phyloP scores from a whole-genome alignment of 768 basidiomycete species.

The Trametes elegans region DNA sequence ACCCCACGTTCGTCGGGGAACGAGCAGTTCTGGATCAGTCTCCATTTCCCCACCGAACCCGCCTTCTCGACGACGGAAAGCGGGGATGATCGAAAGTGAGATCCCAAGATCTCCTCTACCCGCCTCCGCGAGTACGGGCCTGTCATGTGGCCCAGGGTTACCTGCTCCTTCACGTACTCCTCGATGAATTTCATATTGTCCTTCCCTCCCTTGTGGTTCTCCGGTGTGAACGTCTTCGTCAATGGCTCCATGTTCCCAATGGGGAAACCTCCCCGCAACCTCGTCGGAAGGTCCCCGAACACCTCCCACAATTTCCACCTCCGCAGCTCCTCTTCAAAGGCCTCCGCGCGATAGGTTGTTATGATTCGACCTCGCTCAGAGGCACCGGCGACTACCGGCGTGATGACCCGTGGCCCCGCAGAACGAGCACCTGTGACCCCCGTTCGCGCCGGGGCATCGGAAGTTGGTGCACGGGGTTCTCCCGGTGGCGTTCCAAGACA shows the following conservation, averaged over 20 bases:
- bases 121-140: neutral
- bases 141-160: neutral
- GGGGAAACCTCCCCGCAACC: slow-evolving; percentile 3
- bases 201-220: neutral
- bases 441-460: too few relatives aligned
- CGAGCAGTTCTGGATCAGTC: slow-evolving; percentile 8
- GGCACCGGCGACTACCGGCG: too few relatives aligned
- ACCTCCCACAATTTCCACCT: neutral
- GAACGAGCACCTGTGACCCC: too few relatives aligned
- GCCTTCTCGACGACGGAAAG: slow-evolving; percentile 4
- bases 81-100: slow-evolving; percentile 4
- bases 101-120: neutral
- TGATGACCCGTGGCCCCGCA: too few relatives aligned
- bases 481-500: too few relatives aligned
- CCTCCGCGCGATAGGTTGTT: too few relatives aligned
- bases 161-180: neutral
- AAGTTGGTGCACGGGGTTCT: too few relatives aligned
- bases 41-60: neutral
- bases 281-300: neutral
- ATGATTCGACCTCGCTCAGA: too few relatives aligned
- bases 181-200: slow-evolving; percentile 7
- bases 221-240: neutral
- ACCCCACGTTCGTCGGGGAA: neutral
- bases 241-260: slow-evolving; percentile 2
- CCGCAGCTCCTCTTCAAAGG: neutral